Evolutionary conservation across 2,329 filamentous ascomycete genomes (phyloP).

Genomic region (Neurospora sp.): DNA sequence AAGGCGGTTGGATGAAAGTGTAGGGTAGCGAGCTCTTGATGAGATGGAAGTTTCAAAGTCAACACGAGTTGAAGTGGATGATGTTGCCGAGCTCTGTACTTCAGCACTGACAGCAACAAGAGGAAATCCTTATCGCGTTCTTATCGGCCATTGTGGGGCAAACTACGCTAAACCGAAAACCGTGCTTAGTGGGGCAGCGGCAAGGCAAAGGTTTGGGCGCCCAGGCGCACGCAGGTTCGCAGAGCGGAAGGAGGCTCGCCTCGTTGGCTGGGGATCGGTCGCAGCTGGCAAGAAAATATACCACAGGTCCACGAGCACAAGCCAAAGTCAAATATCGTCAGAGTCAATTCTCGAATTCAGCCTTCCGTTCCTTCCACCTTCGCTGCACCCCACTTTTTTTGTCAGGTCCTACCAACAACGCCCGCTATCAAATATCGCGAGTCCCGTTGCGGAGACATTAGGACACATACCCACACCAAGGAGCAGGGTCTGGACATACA

Average conservation of each 20-base stretch:
- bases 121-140: slow-evolving; percentile 4
- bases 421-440: not conserved
- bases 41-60: not conserved
- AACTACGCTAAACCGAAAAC: slow-evolving; percentile 1
- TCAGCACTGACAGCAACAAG: not conserved
- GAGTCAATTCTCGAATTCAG: not conserved
- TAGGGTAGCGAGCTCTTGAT: not conserved
- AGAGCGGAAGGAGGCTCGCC: not conserved
- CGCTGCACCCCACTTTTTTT: not conserved
- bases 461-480: not conserved
- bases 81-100: not conserved
- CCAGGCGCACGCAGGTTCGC: not conserved
- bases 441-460: not conserved
- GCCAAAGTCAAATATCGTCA: not conserved
- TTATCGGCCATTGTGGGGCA: slow-evolving; percentile 13
- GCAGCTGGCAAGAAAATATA: slow-evolving; percentile 12
- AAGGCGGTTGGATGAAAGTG: not conserved
- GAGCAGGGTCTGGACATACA: not conserved
- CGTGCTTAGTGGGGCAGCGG: slow-evolving; percentile 2
- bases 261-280: slow-evolving; percentile 1
- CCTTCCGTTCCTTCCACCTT: not conserved
- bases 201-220: not conserved
- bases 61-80: not conserved
- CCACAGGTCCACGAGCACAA: not conserved
- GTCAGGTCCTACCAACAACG: not conserved